Evolutionary conservation across 2,329 filamentous ascomycete genomes (phyloP), one percentile per base, ranked within the genome.

Genomic region (Diaporthe longicolla): DNA sequence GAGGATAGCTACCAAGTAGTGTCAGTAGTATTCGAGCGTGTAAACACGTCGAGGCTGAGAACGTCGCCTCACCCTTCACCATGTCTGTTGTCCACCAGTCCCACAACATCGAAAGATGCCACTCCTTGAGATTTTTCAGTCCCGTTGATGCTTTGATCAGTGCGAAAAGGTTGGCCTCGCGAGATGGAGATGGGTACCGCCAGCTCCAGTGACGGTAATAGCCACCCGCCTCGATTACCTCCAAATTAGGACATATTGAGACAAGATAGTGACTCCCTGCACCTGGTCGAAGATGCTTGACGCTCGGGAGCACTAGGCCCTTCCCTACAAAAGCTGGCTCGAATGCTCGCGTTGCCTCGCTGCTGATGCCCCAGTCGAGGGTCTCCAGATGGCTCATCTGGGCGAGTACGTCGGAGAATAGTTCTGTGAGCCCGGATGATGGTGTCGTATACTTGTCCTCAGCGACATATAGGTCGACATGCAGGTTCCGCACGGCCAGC

Each of bases 341-440:
- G 13, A 63, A 63, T 2, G 7, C 26, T 15, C 19, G 59, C 24
- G 59, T 63, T 63, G 24, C 59, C 24, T 63, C 40, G 9, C 17
- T 15, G 40, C 24, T 32, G n/a, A 63, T 32, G 2, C 40, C 59
- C 59, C 59, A 63, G 24, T 63, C 59, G 24, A 63, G 59, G 26
- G 40, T 63, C 40, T 45, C 24, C 26, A 63, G 59, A 21, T 48
- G 48, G 17, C 17, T 32, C 59, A 63, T 63, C 24, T 48, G 24
- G 13, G 40, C 43, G 40, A 63, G 59, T 15, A 32, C 59, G 21
- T 63, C 40, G 2, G 59, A 17, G 21, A 63, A 63, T 4, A 45
- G 7, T 19, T 15, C 40, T 10, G 24, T 40, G 45, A 63, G 19
- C 6, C 15, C 59, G 17, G 26, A 8, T 26, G 59, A 26, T 24